Evolutionary conservation across 2,329 filamentous ascomycete genomes (phyloP).

Genomic region (Dryadomyces quercivorus): DNA sequence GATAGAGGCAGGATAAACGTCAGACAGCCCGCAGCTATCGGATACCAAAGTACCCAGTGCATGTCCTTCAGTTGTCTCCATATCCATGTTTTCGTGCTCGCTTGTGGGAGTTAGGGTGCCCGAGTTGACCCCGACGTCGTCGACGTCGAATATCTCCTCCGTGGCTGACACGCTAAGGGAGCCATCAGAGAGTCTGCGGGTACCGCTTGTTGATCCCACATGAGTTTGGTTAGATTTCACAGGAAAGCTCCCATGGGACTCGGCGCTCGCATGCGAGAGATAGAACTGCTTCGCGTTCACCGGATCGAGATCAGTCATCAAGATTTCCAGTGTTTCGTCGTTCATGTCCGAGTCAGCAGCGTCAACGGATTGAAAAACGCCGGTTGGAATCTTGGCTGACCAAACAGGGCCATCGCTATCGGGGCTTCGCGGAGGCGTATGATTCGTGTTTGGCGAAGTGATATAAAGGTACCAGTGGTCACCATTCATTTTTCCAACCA

Average conservation of each 20-base stretch:
- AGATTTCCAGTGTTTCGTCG: conserved; percentile 66
- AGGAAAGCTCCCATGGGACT: conserved; percentile 58
- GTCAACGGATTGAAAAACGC: conserved; percentile 20
- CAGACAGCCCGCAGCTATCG: conserved; percentile 75
- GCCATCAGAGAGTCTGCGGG: conserved; percentile 46
- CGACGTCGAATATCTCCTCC: conserved; percentile 65
- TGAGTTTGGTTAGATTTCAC: not conserved
- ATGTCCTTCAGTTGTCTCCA: conserved; percentile 79
- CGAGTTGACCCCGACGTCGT: conserved; percentile 50
- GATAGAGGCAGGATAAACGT: conserved; percentile 73
- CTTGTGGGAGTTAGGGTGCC: conserved; percentile 45
- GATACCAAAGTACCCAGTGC: conserved; percentile 86
- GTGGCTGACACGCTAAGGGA: conserved; percentile 25
- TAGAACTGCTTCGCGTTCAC: conserved; percentile 62
- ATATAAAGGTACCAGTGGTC: conserved; percentile 99
- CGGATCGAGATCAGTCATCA: conserved; percentile 60
- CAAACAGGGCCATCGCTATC: conserved; percentile 23
- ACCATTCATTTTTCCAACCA: conserved; percentile 99
- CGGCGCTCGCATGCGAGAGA: conserved; percentile 64
- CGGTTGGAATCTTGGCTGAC: conserved; percentile 46
- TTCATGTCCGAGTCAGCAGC: conserved; percentile 35
- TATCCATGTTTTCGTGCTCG: conserved; percentile 45
- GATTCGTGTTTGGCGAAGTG: conserved; percentile 66
- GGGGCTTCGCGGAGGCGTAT: conserved; percentile 77
- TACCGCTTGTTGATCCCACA: conserved; percentile 37